These are phyloP conservation scores for Oryza australiensis DNA, from an alignment of 176 grass and related monocot species.

Conservation along the genomic window DNA sequence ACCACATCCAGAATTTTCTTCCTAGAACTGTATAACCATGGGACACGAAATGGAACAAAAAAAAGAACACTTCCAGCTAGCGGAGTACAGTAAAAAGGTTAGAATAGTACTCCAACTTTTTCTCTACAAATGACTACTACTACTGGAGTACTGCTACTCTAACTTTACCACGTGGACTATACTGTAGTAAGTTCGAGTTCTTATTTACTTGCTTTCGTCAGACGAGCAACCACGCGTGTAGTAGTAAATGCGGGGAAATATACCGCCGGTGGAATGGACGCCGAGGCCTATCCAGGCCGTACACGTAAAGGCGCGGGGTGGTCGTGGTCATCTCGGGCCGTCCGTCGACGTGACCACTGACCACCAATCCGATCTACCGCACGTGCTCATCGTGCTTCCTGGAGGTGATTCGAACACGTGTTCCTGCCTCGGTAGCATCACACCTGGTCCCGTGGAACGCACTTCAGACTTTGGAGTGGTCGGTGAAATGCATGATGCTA, in stretches of 20 bases:
- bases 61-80: neutral
- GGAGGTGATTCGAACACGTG: conserved; percentile 11
- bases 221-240: neutral
- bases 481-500: neutral
- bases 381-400: conserved; percentile 53
- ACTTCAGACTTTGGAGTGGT: neutral
- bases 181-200: too few relatives aligned
- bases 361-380: conserved; percentile 14
- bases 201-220: too few relatives aligned
- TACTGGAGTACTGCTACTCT: too few relatives aligned
- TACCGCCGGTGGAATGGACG: neutral
- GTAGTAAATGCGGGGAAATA: neutral
- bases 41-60: neutral
- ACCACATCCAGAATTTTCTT: neutral
- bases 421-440: conserved; percentile 2
- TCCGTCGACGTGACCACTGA: conserved; percentile 6
- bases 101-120: too few relatives aligned
- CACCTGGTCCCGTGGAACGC: conserved; percentile 11
- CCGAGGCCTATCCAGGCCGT: conserved; percentile 16
- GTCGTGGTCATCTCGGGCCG: neutral
- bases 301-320: conserved; percentile 6
- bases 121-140: too few relatives aligned
- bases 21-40: neutral
- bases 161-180: too few relatives aligned
- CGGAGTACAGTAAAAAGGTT: too few relatives aligned